Evolutionary conservation across 768 basidiomycete species (phyloP).

Genomic region (Multifurca ochricompacta): DNA sequence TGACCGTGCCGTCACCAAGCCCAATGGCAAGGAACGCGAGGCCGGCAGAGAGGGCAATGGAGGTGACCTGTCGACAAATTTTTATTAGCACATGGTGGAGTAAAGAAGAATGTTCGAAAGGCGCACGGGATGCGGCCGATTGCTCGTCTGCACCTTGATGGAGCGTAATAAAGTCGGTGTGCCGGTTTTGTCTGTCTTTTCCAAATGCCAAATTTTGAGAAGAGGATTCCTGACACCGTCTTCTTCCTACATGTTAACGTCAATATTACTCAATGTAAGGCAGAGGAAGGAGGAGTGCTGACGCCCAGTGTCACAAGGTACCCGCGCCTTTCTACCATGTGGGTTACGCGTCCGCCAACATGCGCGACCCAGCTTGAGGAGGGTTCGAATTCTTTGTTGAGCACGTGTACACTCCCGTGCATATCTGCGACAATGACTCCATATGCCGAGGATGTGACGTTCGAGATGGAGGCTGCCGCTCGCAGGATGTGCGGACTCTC

Average conservation of each 20-base stretch:
- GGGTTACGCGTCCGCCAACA: conserved; percentile 70
- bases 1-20: conserved; percentile 89
- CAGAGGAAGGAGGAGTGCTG: conserved; percentile 27
- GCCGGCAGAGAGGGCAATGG: conserved; percentile 67
- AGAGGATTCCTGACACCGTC: conserved; percentile 55
- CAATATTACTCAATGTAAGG: conserved; percentile 1
- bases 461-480: conserved; percentile 67
- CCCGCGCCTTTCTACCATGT: conserved; percentile 76
- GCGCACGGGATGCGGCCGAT: conserved; percentile 68
- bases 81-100: not conserved
- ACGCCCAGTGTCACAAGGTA: conserved; percentile 88
- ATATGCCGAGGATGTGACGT: conserved; percentile 50
- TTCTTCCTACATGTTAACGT: conserved; percentile 53
- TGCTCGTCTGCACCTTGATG: conserved; percentile 65
- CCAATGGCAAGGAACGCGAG: conserved; percentile 87
- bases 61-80: conserved; percentile 36
- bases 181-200: conserved; percentile 56
- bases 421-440: conserved; percentile 79
- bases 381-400: conserved; percentile 68
- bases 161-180: conserved; percentile 63
- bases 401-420: conserved; percentile 72
- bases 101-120: not conserved
- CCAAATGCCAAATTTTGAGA: conserved; percentile 86
- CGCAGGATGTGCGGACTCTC: conserved; percentile 71
- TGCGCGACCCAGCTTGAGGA: conserved; percentile 74